These are phyloP conservation scores for Populus alba DNA, from an alignment of 345 rosid species.

Conservation along the genomic window DNA sequence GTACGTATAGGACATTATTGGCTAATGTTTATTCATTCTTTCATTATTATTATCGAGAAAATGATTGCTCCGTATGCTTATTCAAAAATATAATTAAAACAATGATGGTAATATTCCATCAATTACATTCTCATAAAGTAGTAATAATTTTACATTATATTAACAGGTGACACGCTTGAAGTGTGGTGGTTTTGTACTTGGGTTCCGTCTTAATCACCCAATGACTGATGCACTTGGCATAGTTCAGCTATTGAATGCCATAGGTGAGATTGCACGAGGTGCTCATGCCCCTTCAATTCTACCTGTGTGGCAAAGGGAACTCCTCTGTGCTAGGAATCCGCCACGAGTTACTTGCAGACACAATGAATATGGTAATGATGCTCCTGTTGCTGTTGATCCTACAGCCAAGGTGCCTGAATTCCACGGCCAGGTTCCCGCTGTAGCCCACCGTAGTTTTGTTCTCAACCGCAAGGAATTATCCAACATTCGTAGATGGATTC, in stretches of 20 bases:
- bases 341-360: neutral
- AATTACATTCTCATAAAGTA: too few relatives aligned
- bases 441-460: constrained; percentile 14
- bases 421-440: neutral
- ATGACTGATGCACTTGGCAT: constrained; percentile 17
- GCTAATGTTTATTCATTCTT: neutral
- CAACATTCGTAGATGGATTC: neutral
- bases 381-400: neutral
- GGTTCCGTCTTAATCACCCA: constrained; percentile 13
- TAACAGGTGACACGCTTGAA: constrained; percentile 18
- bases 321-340: constrained; percentile 12
- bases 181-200: constrained; percentile 21
- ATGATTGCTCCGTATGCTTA: too few relatives aligned
- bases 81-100: too few relatives aligned
- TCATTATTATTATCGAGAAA: neutral
- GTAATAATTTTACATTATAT: neutral
- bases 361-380: neutral
- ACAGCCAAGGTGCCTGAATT: neutral
- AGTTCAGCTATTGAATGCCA: constrained; percentile 11
- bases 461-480: constrained; percentile 8
- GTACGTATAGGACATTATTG: neutral
- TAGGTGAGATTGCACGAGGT: constrained; percentile 17
- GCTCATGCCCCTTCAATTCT: constrained; percentile 1
- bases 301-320: constrained; percentile 12
- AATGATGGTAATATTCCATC: too few relatives aligned